Percentiles rank a stretch among this genome's conserved stretches.
phyloP scores from a whole-genome alignment of 2,329 filamentous ascomycete genomes.

The Talaromyces sp. region DNA sequence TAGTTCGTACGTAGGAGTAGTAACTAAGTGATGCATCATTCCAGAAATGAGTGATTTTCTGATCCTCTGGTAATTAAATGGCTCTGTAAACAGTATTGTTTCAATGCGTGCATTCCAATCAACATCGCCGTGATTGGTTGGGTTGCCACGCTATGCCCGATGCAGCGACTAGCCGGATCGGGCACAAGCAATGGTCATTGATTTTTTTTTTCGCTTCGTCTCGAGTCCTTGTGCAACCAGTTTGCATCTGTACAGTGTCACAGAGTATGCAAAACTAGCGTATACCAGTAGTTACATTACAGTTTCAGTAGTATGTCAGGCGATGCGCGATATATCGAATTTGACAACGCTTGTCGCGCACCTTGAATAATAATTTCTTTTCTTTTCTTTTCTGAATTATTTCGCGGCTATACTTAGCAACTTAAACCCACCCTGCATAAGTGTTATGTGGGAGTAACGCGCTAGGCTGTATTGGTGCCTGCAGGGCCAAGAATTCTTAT shows the following conservation, averaged over 20 bases:
- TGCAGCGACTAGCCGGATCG: neutral
- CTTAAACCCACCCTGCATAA: neutral
- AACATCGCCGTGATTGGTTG: no score
- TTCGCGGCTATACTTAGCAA: neutral
- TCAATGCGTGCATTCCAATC: no score
- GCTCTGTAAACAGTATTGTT: no score
- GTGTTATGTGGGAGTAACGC: neutral
- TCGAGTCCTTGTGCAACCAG: neutral
- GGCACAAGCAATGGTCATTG: neutral
- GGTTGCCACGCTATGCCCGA: neutral
- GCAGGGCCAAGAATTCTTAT: conserved; percentile 7
- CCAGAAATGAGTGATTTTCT: no score
- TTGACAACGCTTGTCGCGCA: neutral
- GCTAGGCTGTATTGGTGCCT: neutral
- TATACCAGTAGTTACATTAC: neutral
- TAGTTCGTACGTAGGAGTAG: no score
- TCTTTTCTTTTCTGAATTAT: neutral
- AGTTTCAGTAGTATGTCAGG: neutral
- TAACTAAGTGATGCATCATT: no score
- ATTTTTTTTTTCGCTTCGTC: neutral
- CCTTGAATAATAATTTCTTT: no score
- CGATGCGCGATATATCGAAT: neutral
- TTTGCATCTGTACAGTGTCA: neutral
- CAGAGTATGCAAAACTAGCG: neutral
- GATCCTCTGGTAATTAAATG: no score